These are phyloP conservation scores for Nepenthes alata DNA, from an alignment of 179 eudicot species.

Conservation along the genomic window DNA sequence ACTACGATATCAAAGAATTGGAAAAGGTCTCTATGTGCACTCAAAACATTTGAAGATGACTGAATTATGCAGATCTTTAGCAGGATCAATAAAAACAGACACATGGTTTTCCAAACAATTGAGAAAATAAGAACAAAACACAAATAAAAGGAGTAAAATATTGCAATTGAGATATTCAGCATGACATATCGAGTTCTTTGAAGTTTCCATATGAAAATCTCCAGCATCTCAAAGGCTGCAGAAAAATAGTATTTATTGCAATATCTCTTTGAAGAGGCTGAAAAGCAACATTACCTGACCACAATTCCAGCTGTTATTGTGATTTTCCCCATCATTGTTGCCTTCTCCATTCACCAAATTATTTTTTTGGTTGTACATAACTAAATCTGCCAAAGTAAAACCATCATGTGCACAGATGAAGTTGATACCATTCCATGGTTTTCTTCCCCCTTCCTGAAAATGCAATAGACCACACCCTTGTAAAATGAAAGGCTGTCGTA, in stretches of 20 bases:
- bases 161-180: too few species aligned
- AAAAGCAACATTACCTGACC: constrained; percentile 49
- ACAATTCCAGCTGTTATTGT: constrained; percentile 96
- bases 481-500: not conserved
- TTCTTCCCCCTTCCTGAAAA: constrained; percentile 80
- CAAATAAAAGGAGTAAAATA: too few species aligned
- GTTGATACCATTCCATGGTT: constrained; percentile 95
- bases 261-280: too few species aligned
- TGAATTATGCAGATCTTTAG: not conserved
- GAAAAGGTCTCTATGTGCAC: not conserved
- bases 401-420: constrained; percentile 96
- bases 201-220: too few species aligned
- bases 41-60: not conserved
- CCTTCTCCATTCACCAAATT: constrained; percentile 92
- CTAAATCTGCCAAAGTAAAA: constrained; percentile 85
- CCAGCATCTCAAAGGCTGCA: too few species aligned
- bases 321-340: constrained; percentile 91
- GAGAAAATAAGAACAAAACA: too few species aligned
- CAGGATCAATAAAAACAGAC: not conserved
- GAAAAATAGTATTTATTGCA: too few species aligned
- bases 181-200: too few species aligned
- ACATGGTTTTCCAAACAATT: too few species aligned
- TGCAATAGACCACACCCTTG: not conserved
- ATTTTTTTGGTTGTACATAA: constrained; percentile 75
- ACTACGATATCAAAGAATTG: not conserved